These are phyloP conservation scores for Millerozyma acaciae DNA, from an alignment of 805 yeast species.

Conservation along the genomic window DNA sequence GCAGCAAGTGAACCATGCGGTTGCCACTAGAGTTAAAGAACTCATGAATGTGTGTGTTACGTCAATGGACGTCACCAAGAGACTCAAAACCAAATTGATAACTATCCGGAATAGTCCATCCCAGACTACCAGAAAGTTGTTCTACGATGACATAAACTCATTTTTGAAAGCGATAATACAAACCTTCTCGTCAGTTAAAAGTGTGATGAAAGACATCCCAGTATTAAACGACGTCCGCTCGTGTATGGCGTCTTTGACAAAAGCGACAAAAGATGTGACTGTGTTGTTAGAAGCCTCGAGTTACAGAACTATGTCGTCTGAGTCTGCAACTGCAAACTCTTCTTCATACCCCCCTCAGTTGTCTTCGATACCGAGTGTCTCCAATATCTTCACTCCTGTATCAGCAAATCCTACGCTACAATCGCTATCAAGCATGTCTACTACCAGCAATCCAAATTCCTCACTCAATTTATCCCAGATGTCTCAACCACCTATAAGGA, in stretches of 20 bases:
- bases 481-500: conserved; percentile 17
- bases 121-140: conserved; percentile 50
- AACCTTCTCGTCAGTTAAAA: conserved; percentile 78
- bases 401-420: conserved; percentile 22
- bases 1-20: conserved; percentile 31
- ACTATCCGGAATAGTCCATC: conserved; percentile 48
- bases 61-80: conserved; percentile 78
- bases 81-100: conserved; percentile 53
- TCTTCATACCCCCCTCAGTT: conserved; percentile 20
- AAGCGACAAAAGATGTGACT: conserved; percentile 88
- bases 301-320: conserved; percentile 28
- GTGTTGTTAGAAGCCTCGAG: conserved; percentile 62
- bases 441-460: conserved; percentile 1
- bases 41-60: conserved; percentile 71
- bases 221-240: conserved; percentile 75
- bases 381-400: conserved; percentile 29
- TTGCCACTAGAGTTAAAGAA: conserved; percentile 68
- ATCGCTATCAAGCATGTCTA: conserved; percentile 1
- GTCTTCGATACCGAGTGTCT: conserved; percentile 27
- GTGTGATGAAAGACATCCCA: conserved; percentile 77
- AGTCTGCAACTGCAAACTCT: conserved; percentile 8
- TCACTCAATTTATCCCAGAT: conserved; percentile 7
- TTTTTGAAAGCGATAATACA: conserved; percentile 80
- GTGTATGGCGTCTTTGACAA: conserved; percentile 74
- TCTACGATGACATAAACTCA: conserved; percentile 83